Conservation (phyloP, 1,284 basidiomycete species). For the Dichomitus squalens region DNA sequence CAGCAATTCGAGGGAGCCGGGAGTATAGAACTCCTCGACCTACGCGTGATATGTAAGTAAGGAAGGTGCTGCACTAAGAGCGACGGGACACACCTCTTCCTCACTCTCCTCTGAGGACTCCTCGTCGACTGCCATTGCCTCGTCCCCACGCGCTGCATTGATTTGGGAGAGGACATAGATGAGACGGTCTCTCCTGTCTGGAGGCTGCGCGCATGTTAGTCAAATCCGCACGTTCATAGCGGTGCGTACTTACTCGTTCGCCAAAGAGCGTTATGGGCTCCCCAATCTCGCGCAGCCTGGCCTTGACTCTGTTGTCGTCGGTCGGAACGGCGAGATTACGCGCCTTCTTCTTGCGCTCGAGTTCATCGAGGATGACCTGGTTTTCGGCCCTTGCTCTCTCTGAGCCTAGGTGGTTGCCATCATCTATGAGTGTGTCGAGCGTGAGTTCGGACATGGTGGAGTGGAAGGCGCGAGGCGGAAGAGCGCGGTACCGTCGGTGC, state of each 20-base stretch:
- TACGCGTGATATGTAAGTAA: conserved; percentile 29
- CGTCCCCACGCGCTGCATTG: conserved; percentile 76
- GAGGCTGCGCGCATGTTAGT: conserved; percentile 52
- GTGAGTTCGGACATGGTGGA: conserved; percentile 68
- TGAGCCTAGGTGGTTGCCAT: conserved; percentile 71
- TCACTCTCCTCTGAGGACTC: conserved; percentile 67
- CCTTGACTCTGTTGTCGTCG: conserved; percentile 91
- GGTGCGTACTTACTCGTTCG: conserved; percentile 78
- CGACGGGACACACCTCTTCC: conserved; percentile 62
- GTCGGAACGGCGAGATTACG: conserved; percentile 94
- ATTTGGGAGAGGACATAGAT: conserved; percentile 92
- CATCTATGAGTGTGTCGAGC: conserved; percentile 71
- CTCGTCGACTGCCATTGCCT: conserved; percentile 71
- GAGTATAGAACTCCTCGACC: conserved; percentile 96
- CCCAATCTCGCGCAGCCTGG: conserved; percentile 87
- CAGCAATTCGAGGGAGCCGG: conserved; percentile 85
- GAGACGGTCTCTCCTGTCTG: conserved; percentile 90
- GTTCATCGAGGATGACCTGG: conserved; percentile 83
- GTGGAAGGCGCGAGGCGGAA: background rate
- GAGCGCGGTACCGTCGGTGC: background rate
- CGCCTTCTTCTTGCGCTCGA: conserved; percentile 96
- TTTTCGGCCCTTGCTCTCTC: conserved; percentile 77
- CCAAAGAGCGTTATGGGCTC: conserved; percentile 98
- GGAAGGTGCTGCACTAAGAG: background rate
- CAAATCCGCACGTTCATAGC: background rate